These are phyloP conservation scores for Penicillium riverlandense DNA, from an alignment of 495 filamentous ascomycete species.

Conservation along the genomic window DNA sequence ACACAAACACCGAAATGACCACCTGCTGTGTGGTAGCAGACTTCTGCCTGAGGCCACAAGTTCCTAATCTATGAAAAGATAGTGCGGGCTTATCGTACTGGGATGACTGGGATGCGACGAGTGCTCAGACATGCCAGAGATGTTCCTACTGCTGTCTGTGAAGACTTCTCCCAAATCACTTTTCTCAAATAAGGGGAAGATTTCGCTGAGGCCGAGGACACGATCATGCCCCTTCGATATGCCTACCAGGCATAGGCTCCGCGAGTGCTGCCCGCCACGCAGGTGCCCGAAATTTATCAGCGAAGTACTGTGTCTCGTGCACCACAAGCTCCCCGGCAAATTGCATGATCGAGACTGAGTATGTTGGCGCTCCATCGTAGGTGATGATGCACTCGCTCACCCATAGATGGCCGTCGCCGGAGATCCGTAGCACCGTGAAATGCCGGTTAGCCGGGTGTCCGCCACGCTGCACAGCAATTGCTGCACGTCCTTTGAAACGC, in stretches of 20 bases:
- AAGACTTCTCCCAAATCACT: no score
- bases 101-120: no score
- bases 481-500: constrained; percentile 1
- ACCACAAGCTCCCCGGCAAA: constrained; percentile 1
- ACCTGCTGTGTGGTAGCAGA: no score
- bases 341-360: constrained; percentile 3
- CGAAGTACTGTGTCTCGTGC: constrained; percentile 2
- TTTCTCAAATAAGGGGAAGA: no score
- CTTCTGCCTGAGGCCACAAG: no score
- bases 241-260: constrained; percentile 2
- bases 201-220: no score
- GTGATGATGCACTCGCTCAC: constrained; percentile 5
- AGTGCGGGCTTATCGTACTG: no score
- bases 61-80: no score
- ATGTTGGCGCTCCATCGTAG: constrained; percentile 4
- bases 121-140: no score
- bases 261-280: constrained; percentile 2
- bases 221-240: constrained; percentile 3
- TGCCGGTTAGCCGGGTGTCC: constrained; percentile 2
- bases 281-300: constrained; percentile 2
- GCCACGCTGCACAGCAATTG: constrained; percentile 3
- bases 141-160: no score
- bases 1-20: no score
- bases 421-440: not conserved
- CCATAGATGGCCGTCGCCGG: constrained; percentile 1